phyloP scores from a whole-genome alignment of 805 yeast species.

The Candida germanica region DNA sequence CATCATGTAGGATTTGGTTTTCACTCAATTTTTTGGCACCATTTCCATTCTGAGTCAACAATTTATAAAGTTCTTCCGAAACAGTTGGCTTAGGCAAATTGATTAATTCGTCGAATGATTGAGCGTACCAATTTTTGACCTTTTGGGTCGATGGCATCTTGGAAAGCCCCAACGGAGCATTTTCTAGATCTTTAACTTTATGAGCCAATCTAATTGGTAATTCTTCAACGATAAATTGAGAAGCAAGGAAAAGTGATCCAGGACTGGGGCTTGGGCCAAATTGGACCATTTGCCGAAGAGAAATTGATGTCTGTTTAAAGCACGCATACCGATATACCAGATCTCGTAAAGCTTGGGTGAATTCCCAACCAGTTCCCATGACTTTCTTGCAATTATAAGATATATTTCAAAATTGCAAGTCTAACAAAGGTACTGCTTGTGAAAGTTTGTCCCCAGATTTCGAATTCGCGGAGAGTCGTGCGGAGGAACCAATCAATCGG shows the following conservation, averaged over 20 bases:
- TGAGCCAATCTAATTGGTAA: slow-evolving; percentile 84
- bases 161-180: slow-evolving; percentile 70
- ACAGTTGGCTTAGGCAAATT: slow-evolving; percentile 57
- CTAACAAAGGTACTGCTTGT: neutral
- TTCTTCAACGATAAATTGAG: slow-evolving; percentile 81
- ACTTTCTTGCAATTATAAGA: no score
- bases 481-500: no score
- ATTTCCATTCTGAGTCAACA: slow-evolving; percentile 25
- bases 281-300: slow-evolving; percentile 86
- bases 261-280: slow-evolving; percentile 79
- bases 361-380: slow-evolving; percentile 49
- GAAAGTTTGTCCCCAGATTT: slow-evolving; percentile 1
- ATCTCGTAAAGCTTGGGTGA: slow-evolving; percentile 48
- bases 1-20: slow-evolving; percentile 13
- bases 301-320: slow-evolving; percentile 79
- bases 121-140: slow-evolving; percentile 88
- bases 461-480: neutral
- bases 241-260: slow-evolving; percentile 77
- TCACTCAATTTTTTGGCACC: slow-evolving; percentile 14
- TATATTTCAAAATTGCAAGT: neutral
- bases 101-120: slow-evolving; percentile 82
- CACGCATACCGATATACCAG: slow-evolving; percentile 63
- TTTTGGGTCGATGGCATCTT: slow-evolving; percentile 71
- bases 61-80: slow-evolving; percentile 36
- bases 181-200: slow-evolving; percentile 79